Evolutionary conservation across 139 green algal genomes (phyloP), one percentile per base, ranked within the genome.

Genomic region (Haematococcus lacustris): DNA sequence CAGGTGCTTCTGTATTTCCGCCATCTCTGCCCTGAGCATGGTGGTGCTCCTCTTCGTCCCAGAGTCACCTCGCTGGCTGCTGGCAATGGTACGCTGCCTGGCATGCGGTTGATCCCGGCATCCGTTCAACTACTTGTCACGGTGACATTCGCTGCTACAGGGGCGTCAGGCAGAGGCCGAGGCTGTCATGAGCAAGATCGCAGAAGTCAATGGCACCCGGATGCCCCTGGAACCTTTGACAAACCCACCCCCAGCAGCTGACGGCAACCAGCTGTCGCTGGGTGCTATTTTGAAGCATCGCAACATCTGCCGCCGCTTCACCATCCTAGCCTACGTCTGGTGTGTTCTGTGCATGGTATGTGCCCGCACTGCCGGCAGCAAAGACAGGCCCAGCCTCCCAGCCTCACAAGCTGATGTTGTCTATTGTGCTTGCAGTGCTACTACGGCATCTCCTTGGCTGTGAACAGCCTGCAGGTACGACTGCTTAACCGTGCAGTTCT

Each of bases 81-180:
- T n/a, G n/a, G n/a, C n/a, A n/a, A n/a, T n/a, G n/a, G n/a, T n/a
- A n/a, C n/a, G n/a, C n/a, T n/a, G n/a, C n/a, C n/a, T n/a, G n/a
- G n/a, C n/a, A n/a, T n/a, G n/a, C n/a, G n/a, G n/a, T n/a, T n/a
- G n/a, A n/a, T n/a, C n/a, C n/a, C n/a, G n/a, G n/a, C n/a, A n/a
- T n/a, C n/a, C n/a, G n/a, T n/a, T n/a, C n/a, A n/a, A n/a, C n/a
- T n/a, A n/a, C n/a, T n/a, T n/a, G n/a, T n/a, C n/a, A n/a, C n/a
- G n/a, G n/a, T n/a, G n/a, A n/a, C n/a, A n/a, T n/a, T n/a, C n/a
- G n/a, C n/a, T n/a, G n/a, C n/a, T n/a, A n/a, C 66, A 73, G 0
- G 88, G 87, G 37, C 73, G 81, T 17, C 82, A 78, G 72, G 76
- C 78, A 9, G 83, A 90, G 61, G 88, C 88, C 0, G 82, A 79